A percentile compares a stretch with the other conserved stretches of the same genome.
Conservation (phyloP, 495 filamentous ascomycete species). For the Penicillium flavigenum region DNA sequence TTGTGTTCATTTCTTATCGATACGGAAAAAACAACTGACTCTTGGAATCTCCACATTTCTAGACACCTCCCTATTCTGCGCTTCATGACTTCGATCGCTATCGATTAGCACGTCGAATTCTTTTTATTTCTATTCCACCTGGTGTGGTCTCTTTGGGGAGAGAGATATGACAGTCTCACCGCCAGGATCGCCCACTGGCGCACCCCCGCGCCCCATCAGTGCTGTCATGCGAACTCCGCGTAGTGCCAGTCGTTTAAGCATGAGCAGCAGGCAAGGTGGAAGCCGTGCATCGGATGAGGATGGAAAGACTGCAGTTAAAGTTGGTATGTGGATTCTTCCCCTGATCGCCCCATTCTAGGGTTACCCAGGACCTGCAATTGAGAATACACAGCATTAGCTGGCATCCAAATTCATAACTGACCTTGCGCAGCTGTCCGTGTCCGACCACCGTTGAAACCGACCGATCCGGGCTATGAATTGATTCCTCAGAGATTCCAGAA, state of each 20-base stretch:
- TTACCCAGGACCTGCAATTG: slow-evolving; percentile 14
- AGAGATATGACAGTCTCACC: slow-evolving; percentile 55
- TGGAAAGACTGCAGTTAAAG: slow-evolving; percentile 95
- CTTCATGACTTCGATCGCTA: slow-evolving; percentile 24
- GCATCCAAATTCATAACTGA: slow-evolving; percentile 11
- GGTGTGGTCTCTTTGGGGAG: slow-evolving; percentile 28
- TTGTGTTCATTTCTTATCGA: not conserved
- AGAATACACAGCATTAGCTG: not conserved
- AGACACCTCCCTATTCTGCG: slow-evolving; percentile 20
- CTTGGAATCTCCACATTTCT: slow-evolving; percentile 18
- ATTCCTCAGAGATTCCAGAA: slow-evolving; percentile 94
- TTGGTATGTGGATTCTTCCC: slow-evolving; percentile 67
- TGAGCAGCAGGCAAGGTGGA: slow-evolving; percentile 74
- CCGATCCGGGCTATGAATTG: slow-evolving; percentile 89
- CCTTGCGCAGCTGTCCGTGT: slow-evolving; percentile 79
- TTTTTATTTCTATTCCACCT: slow-evolving; percentile 21
- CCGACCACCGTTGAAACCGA: slow-evolving; percentile 78
- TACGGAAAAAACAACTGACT: slow-evolving; percentile 7
- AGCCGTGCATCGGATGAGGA: slow-evolving; percentile 94
- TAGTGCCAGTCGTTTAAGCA: slow-evolving; percentile 88
- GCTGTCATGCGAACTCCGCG: slow-evolving; percentile 78
- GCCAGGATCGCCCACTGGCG: slow-evolving; percentile 56
- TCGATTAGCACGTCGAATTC: slow-evolving; percentile 20
- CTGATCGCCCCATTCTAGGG: slow-evolving; percentile 15
- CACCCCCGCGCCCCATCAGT: slow-evolving; percentile 75